Percentiles rank a stretch among this genome's conserved stretches.
These are phyloP conservation scores for Letharia columbiana DNA, from an alignment of 495 filamentous ascomycete genomes.

Conservation along the genomic window DNA sequence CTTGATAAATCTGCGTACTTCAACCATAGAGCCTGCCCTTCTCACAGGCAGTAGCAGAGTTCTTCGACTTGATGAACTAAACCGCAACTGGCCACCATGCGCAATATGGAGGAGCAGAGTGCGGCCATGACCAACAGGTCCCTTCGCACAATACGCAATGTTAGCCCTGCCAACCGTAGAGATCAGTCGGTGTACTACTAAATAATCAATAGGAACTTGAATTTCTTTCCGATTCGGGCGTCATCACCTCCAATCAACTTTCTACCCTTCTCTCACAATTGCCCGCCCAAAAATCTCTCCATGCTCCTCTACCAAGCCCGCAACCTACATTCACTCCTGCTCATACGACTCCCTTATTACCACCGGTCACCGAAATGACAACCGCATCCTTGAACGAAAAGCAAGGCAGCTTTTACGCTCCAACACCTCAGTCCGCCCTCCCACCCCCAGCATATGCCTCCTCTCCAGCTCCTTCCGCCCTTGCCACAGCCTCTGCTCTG, in stretches of 20 bases:
- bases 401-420: constrained; percentile 34
- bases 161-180: constrained; percentile 33
- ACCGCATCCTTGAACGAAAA: constrained; percentile 47
- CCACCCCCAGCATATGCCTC: constrained; percentile 47
- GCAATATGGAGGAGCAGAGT: constrained; percentile 24
- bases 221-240: constrained; percentile 67
- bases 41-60: background rate
- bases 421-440: constrained; percentile 41
- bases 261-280: constrained; percentile 63
- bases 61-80: constrained; percentile 4
- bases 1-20: background rate
- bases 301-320: constrained; percentile 33
- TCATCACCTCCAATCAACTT: constrained; percentile 63
- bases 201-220: constrained; percentile 70
- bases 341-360: constrained; percentile 32
- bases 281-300: constrained; percentile 50
- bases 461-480: constrained; percentile 43
- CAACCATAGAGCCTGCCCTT: background rate
- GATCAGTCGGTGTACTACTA: background rate
- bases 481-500: constrained; percentile 68
- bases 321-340: constrained; percentile 30
- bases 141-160: constrained; percentile 75
- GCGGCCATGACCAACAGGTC: constrained; percentile 65
- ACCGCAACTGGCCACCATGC: constrained; percentile 11
- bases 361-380: constrained; percentile 36